phyloP scores from a whole-genome alignment of 768 basidiomycete species.

The Obba rivulosa region DNA sequence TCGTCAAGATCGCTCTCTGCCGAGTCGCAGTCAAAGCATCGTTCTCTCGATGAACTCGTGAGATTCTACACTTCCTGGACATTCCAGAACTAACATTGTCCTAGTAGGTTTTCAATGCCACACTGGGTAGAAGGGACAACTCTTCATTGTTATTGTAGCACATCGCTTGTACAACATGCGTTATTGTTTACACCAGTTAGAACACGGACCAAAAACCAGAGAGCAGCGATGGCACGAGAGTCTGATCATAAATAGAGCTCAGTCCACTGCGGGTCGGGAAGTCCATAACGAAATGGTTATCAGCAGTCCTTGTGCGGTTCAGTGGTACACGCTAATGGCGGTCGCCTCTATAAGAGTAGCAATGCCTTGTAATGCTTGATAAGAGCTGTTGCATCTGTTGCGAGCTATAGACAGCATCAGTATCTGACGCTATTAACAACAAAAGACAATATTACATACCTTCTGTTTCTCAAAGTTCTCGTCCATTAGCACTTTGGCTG shows the following conservation, averaged over 20 bases:
- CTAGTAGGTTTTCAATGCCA: conserved; percentile 1
- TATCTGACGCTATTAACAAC: no score
- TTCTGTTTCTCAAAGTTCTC: conserved; percentile 35
- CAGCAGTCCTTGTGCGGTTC: no score
- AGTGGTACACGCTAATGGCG: no score
- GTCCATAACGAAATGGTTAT: no score
- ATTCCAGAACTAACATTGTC: neutral
- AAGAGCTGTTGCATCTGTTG: conserved; percentile 31
- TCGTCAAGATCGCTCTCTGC: neutral
- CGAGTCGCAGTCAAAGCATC: neutral
- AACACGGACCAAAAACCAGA: no score
- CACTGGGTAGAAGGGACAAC: neutral
- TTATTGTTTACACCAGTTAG: neutral
- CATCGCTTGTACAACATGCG: neutral
- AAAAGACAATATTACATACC: conserved; percentile 23
- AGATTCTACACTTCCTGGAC: conserved; percentile 1
- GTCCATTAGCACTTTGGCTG: conserved; percentile 28
- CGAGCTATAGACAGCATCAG: conserved; percentile 22
- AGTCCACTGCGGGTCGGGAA: no score
- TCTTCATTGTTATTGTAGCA: neutral
- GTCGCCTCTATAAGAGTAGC: conserved; percentile 19
- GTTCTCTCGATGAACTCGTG: conserved; percentile 19
- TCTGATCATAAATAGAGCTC: no score
- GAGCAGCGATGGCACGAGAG: no score
- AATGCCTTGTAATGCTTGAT: conserved; percentile 39